phyloP scores from a whole-genome alignment of 495 filamentous ascomycete genomes.

The Trichoderma orchidacearum region DNA sequence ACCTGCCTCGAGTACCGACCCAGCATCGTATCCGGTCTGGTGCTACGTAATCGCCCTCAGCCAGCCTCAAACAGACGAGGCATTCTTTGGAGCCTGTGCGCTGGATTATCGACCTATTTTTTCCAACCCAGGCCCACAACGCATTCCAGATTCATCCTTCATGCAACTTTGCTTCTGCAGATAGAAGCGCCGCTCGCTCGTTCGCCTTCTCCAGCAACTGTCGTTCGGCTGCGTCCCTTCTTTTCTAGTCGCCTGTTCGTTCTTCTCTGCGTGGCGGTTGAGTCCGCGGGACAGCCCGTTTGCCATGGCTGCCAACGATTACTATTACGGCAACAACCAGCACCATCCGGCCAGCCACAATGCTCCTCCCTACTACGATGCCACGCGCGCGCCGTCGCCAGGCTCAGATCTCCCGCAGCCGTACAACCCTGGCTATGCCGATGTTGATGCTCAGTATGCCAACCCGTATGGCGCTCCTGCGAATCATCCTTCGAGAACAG shows the following conservation, averaged over 20 bases:
- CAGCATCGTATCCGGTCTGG: no score
- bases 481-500: slow-evolving; percentile 4
- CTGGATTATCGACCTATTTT: no score
- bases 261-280: background rate
- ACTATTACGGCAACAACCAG: slow-evolving; percentile 1
- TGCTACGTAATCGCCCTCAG: no score
- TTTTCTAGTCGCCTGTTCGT: background rate
- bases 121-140: no score
- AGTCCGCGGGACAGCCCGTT: background rate
- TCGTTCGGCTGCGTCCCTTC: no score
- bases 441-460: slow-evolving; percentile 2
- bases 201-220: background rate
- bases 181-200: background rate
- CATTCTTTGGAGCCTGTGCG: no score
- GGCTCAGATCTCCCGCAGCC: slow-evolving; percentile 6
- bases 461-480: slow-evolving; percentile 1
- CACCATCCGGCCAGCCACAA: background rate
- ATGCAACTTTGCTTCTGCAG: background rate
- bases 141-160: no score
- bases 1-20: no score
- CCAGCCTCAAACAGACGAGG: no score
- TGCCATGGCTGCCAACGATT: slow-evolving; percentile 4
- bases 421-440: slow-evolving; percentile 7
- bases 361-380: background rate
- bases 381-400: slow-evolving; percentile 1